phyloP scores from a whole-genome alignment of 176 grass and related monocot species.

The Dactylis glomerata region DNA sequence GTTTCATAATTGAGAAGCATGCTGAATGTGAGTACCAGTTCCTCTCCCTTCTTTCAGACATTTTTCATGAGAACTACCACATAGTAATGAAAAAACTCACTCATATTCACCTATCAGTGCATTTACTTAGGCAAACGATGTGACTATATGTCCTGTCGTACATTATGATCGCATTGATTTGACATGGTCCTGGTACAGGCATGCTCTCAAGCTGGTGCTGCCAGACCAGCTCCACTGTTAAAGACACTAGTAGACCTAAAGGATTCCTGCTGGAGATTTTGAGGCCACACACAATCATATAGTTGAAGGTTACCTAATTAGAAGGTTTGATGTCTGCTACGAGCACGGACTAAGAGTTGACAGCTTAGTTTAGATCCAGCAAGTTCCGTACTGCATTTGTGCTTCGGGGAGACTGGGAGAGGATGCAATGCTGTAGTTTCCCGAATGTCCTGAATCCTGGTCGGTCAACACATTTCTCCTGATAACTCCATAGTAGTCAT shows the following conservation, averaged over 20 bases:
- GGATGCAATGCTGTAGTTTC: neutral
- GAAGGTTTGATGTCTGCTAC: neutral
- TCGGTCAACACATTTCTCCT: neutral
- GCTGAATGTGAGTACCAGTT: neutral
- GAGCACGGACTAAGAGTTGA: neutral
- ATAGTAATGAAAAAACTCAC: neutral
- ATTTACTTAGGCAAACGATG: too few species aligned
- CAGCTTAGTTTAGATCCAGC: neutral
- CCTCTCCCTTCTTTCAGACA: neutral
- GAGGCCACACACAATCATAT: too few species aligned
- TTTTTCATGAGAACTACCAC: neutral
- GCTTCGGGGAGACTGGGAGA: neutral
- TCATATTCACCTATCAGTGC: too few species aligned
- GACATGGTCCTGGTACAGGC: conserved; percentile 30
- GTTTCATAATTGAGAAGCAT: neutral
- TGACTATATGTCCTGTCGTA: neutral
- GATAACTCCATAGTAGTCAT: neutral
- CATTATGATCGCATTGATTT: neutral
- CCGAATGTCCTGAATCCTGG: neutral
- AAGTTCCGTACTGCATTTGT: neutral
- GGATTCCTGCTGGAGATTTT: too few species aligned
- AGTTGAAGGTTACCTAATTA: neutral
- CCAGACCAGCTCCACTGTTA: conserved; percentile 33
- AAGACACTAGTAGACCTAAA: conserved; percentile 47
- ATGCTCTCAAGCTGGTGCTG: conserved; percentile 53